phyloP scores from a whole-genome alignment of 2,329 filamentous ascomycete species.

The Cladobotryum protrusum region DNA sequence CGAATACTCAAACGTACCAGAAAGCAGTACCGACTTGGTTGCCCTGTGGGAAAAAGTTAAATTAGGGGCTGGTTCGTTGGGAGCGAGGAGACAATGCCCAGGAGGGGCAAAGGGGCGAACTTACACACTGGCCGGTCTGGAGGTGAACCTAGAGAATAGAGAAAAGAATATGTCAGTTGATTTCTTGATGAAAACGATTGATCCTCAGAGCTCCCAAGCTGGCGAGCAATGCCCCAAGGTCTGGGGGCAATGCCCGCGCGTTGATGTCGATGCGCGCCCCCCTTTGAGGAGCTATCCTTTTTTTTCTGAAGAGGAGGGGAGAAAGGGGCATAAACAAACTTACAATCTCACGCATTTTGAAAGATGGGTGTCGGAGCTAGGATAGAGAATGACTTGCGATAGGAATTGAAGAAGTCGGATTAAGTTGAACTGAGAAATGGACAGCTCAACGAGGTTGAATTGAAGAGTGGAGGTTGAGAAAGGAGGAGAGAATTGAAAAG shows the following conservation, averaged over 20 bases:
- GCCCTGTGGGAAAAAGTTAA: slow-evolving; percentile 57
- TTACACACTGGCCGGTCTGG: slow-evolving; percentile 98
- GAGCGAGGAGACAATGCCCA: slow-evolving; percentile 1
- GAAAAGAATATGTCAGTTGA: slow-evolving; percentile 4
- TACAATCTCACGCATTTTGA: slow-evolving; percentile 15
- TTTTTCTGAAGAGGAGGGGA: too few species aligned
- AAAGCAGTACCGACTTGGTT: slow-evolving; percentile 99
- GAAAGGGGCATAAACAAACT: slow-evolving; percentile 5
- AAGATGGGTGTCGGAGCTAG: slow-evolving; percentile 5
- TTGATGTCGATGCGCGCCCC: too few species aligned
- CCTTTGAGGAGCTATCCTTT: not conserved
- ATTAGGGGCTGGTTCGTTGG: slow-evolving; percentile 14
- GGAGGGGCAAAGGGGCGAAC: slow-evolving; percentile 23
- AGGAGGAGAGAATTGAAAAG: slow-evolving; percentile 7
- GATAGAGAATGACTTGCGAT: not conserved
- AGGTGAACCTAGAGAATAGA: slow-evolving; percentile 79
- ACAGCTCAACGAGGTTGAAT: slow-evolving; percentile 6
- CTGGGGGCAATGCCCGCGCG: not conserved
- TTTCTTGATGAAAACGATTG: not conserved
- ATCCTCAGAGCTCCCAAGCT: not conserved
- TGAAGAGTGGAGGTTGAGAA: slow-evolving; percentile 2
- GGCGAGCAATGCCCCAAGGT: not conserved
- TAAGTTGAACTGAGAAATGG: slow-evolving; percentile 2
- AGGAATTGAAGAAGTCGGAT: slow-evolving; percentile 6
- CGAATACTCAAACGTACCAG: slow-evolving; percentile 37